Conservation (phyloP, 2,329 filamentous ascomycete genomes). For the Aureobasidium sp. region DNA sequence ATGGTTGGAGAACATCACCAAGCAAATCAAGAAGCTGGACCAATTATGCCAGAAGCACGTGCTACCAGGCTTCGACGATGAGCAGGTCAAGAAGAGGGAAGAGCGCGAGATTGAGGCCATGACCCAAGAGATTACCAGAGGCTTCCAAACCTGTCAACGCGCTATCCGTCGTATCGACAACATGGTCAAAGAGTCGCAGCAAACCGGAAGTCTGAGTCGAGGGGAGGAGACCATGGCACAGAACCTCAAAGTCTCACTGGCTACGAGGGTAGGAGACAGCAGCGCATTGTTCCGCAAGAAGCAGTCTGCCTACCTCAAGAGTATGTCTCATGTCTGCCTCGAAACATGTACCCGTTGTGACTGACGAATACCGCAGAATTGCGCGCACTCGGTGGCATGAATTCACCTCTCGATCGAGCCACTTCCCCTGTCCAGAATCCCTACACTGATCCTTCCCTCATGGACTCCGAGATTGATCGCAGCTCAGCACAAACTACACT, state of each 20-base stretch:
- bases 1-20: constrained; percentile 67
- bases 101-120: constrained; percentile 83
- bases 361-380: constrained; percentile 28
- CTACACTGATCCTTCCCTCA: constrained; percentile 77
- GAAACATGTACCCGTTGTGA: constrained; percentile 28
- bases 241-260: constrained; percentile 90
- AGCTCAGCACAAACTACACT: constrained; percentile 85
- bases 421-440: constrained; percentile 48
- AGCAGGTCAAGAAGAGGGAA: constrained; percentile 77
- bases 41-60: constrained; percentile 96
- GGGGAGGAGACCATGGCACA: constrained; percentile 93
- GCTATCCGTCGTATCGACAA: constrained; percentile 80
- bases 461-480: constrained; percentile 89
- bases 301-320: constrained; percentile 92
- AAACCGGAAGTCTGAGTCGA: constrained; percentile 61
- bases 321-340: constrained; percentile 43
- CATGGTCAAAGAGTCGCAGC: constrained; percentile 74
- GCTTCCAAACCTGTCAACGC: constrained; percentile 83
- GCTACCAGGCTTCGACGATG: constrained; percentile 91
- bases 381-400: constrained; percentile 38
- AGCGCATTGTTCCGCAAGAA: constrained; percentile 94
- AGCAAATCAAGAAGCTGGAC: constrained; percentile 76
- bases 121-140: constrained; percentile 80
- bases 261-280: constrained; percentile 79
- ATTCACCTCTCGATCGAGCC: constrained; percentile 36